Evolutionary conservation across 1,284 basidiomycete genomes (phyloP), one percentile per base, ranked within the genome.

Genomic region (Ustanciosporium gigantosporum): DNA sequence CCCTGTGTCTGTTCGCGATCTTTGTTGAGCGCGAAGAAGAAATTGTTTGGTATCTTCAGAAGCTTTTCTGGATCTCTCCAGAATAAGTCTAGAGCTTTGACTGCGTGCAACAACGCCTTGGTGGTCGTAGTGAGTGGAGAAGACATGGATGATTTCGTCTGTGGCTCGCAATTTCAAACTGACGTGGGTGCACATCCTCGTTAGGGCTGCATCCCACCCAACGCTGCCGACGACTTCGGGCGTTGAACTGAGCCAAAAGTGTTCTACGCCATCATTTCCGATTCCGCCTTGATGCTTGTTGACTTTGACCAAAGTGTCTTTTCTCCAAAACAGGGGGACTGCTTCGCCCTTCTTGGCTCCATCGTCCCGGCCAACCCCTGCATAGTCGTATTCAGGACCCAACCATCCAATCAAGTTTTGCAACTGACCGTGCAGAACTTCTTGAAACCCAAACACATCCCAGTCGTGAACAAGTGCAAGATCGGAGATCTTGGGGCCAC

Each of bases 171-270:
- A 25, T 8, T 47, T 45, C 31, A 70, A 34, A 15, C 58, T 57
- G 29, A 70, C 58, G 24, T 70, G 68, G 14, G 65, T 70, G 24
- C 68, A 70, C 68, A 70, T 70, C 2, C 68, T 13, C 1, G 68
- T 70, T 25, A 66, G 25, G 2, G 46, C 66, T 11, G 68, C 65
- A 45, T 70, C 68, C 68, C 68, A 70, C 0, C 68, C 68, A 5
- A 68, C 58, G 31, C 57, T 65, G 3, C 53, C 68, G 1, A 51
- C 37, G 2, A 25, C 9, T 5, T 45, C 24, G 3, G 66, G 66
- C 13, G 61, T 70, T 16, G 46, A 40, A 6, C 41, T 47, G 7
- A 70, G 52, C 68, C 68, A 70, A 35, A 70, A 70, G 25, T 70
- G 68, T 41, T 61, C 53, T 3, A 68, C 58, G 11, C 68, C 68